Conservation (phyloP, 345 rosid species). For the Barbarea vulgaris region DNA sequence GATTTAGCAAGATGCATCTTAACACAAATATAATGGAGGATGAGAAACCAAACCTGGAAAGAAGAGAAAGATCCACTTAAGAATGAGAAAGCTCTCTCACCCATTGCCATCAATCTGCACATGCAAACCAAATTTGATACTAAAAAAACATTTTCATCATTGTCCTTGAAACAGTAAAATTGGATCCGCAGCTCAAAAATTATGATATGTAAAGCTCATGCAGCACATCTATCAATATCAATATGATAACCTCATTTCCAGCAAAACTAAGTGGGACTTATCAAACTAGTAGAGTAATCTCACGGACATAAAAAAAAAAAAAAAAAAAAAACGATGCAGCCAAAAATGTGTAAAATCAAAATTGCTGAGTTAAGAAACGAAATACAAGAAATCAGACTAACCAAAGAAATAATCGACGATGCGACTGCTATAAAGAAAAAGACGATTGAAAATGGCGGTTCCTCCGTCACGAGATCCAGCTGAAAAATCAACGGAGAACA, state of each 20-base stretch:
- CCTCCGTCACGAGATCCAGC: conserved; percentile 1
- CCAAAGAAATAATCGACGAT: background rate
- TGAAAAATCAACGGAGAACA: background rate
- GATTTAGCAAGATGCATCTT: background rate
- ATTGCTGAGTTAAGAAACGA: background rate
- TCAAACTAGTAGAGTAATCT: background rate
- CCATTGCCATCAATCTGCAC: conserved; percentile 25
- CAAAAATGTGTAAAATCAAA: background rate
- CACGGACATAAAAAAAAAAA: background rate
- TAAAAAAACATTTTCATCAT: no score
- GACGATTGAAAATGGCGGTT: background rate
- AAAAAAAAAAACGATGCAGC: background rate
- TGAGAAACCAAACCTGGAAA: conserved; percentile 25
- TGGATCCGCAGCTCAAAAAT: background rate
- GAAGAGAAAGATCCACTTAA: conserved; percentile 15
- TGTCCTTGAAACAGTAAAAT: background rate
- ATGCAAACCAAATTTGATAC: conserved; percentile 24
- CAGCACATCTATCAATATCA: conserved; percentile 23
- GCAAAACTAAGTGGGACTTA: background rate
- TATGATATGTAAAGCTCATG: background rate
- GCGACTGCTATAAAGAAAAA: background rate
- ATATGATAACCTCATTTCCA: background rate
- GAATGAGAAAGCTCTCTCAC: background rate
- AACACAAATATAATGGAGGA: background rate
- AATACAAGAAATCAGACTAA: conserved; percentile 10